Evolutionary conservation across 2,329 filamentous ascomycete species (phyloP).

Genomic region (Microsporum audouinii): DNA sequence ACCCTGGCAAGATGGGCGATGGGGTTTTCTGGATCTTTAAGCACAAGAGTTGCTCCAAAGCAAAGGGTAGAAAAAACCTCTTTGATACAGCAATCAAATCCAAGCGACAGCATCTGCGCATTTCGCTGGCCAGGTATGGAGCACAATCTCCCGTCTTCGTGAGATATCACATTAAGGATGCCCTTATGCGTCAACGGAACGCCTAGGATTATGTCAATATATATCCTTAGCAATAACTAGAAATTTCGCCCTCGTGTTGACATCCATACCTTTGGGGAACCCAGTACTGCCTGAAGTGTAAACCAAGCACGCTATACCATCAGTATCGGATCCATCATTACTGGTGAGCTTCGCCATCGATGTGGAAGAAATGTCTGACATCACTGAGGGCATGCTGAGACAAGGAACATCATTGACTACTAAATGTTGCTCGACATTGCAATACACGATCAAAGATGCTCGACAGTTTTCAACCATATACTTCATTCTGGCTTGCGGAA

Average conservation of each 20-base stretch:
- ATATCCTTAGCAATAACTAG: neutral
- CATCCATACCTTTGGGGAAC: neutral
- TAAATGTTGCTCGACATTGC: neutral
- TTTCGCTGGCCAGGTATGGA: constrained; percentile 25
- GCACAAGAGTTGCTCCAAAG: constrained; percentile 32
- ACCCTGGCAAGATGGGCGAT: constrained; percentile 23
- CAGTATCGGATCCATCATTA: neutral
- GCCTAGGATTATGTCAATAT: neutral
- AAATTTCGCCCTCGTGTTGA: neutral
- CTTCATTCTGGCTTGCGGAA: neutral
- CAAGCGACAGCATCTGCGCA: constrained; percentile 34
- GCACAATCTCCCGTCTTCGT: constrained; percentile 14
- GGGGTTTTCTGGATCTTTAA: constrained; percentile 18
- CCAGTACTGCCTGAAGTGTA: neutral
- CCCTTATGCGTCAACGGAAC: constrained; percentile 1
- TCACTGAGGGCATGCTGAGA: neutral
- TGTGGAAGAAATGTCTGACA: neutral
- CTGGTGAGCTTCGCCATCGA: neutral
- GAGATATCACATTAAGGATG: constrained; percentile 3
- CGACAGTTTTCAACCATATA: constrained; percentile 2
- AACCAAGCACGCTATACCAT: neutral
- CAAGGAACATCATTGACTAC: neutral
- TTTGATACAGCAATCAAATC: constrained; percentile 37
- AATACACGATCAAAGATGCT: neutral
- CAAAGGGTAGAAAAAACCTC: constrained; percentile 33